A percentile compares a stretch with the other conserved stretches of the same genome.
phyloP scores from a whole-genome alignment of 169 alveolate genomes.

The Besnoitia besnoiti region DNA sequence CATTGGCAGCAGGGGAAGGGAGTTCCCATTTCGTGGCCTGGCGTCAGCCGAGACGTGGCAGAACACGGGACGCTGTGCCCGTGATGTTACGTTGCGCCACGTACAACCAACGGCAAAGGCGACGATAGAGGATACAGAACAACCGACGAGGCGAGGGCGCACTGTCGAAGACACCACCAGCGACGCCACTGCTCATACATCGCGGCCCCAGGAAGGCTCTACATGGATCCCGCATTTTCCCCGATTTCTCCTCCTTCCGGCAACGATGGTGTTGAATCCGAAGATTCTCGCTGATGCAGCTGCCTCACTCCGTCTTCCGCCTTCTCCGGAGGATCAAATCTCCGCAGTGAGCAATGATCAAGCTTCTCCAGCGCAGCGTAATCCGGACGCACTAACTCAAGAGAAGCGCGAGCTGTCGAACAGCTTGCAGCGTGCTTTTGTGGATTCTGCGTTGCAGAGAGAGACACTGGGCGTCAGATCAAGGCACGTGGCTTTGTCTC shows the following conservation, averaged over 20 bases:
- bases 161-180: background rate
- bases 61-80: too few relatives aligned
- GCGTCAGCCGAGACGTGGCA: too few relatives aligned
- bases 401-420: background rate
- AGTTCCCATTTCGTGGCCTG: too few relatives aligned
- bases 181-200: background rate
- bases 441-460: too few relatives aligned
- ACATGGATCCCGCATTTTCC: background rate
- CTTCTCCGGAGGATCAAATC: too few relatives aligned
- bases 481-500: background rate
- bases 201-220: background rate
- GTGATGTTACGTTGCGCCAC: background rate
- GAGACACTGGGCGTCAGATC: background rate
- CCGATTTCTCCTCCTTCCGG: background rate
- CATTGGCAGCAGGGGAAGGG: too few relatives aligned
- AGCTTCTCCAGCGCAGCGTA: too few relatives aligned
- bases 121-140: background rate
- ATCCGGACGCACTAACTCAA: too few relatives aligned
- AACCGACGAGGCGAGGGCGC: background rate
- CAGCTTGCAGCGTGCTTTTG: too few relatives aligned
- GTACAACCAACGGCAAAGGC: background rate
- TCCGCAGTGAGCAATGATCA: too few relatives aligned
- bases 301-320: background rate
- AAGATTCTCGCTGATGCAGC: background rate
- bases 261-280: background rate